Evolutionary conservation across 2,329 filamentous ascomycete genomes (phyloP), one percentile per base, ranked within the genome.

Genomic region (Phialophora macrospora): DNA sequence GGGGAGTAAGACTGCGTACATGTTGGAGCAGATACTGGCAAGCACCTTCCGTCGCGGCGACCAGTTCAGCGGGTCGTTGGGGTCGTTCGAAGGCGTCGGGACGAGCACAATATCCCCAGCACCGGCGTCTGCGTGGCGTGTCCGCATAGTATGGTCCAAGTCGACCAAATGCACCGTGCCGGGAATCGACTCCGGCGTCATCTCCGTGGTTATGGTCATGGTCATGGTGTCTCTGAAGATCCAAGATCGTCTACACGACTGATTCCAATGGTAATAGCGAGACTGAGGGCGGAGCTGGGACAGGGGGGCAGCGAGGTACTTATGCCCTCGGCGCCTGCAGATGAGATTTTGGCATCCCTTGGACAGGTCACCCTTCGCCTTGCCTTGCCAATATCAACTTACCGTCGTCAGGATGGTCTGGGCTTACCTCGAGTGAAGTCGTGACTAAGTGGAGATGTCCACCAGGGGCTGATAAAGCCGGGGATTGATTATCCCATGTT

Each of bases 41-140:
- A 77, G 63, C 41, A 72, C 46, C 63, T 80, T 80, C 20, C 77
- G 71, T 26, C 70, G 59, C 24, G 70, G 72, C 2, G 72, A 68
- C 77, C 78, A 79, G 56, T 78, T 79, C 55, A 79, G 68, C 7
- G 78, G 78, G 60, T 80, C 78, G 62, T 79, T 75, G 2, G 78
- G 78, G 64, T 80, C 76, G 28, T 71, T 65, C 7, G 75, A 78
- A 4, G 79, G 79, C 1, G 69, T 68, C 1, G 77, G 77, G 1
- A 75, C 72, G 9, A 78, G 73, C 5, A 78, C 70, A 26, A 79
- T 74, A 49, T 77, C 74, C 11, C 63, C 51, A n/a, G 72, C 58
- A 14, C 41, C 58, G 24, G 69, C 68, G 12, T 64, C 30, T 14
- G 65, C 65, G 32, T 67, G 65, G 24, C 65, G 62, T n/a, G 59